Percentiles rank a stretch among this genome's conserved stretches.
Conservation (phyloP, 2,329 filamentous ascomycete genomes). For the Neopestalotiopsis rosae region DNA sequence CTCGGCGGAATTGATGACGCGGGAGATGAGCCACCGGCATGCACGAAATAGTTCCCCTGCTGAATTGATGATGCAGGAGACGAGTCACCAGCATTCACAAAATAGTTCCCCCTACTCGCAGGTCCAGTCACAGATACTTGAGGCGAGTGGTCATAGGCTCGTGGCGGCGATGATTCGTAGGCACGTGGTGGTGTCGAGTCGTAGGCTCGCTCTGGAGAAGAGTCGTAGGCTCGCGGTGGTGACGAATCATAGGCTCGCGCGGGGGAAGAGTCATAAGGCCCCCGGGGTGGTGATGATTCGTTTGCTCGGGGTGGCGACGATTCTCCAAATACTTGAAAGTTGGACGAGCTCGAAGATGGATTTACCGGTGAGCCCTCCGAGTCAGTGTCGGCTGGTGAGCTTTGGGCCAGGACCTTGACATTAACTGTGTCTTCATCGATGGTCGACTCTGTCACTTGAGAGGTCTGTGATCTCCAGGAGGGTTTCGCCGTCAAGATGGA, state of each 20-base stretch:
- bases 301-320: slow-evolving; percentile 44
- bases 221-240: slow-evolving; percentile 45
- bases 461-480: slow-evolving; percentile 45
- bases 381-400: slow-evolving; percentile 46
- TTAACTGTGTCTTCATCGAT: slow-evolving; percentile 51
- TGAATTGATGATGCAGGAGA: slow-evolving; percentile 45
- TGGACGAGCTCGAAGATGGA: slow-evolving; percentile 50
- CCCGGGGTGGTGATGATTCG: slow-evolving; percentile 32
- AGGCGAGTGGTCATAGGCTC: not conserved
- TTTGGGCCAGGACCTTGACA: slow-evolving; percentile 58
- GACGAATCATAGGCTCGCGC: slow-evolving; percentile 45
- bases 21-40: slow-evolving; percentile 49
- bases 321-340: slow-evolving; percentile 57
- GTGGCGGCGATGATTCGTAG: slow-evolving; percentile 37
- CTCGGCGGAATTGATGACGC: slow-evolving; percentile 42
- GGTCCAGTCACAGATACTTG: slow-evolving; percentile 33
- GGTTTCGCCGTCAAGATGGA: slow-evolving; percentile 37
- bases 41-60: slow-evolving; percentile 57
- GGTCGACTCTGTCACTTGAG: slow-evolving; percentile 49
- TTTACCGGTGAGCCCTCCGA: slow-evolving; percentile 47
- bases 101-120: slow-evolving; percentile 51
- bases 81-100: slow-evolving; percentile 51
- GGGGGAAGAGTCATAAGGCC: slow-evolving; percentile 20
- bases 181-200: slow-evolving; percentile 37
- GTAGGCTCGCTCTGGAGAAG: slow-evolving; percentile 28